Evolutionary conservation across 208 protist genomes (phyloP), one percentile per base, ranked within the genome.

Genomic region (Balamuthia mandrillaris): DNA sequence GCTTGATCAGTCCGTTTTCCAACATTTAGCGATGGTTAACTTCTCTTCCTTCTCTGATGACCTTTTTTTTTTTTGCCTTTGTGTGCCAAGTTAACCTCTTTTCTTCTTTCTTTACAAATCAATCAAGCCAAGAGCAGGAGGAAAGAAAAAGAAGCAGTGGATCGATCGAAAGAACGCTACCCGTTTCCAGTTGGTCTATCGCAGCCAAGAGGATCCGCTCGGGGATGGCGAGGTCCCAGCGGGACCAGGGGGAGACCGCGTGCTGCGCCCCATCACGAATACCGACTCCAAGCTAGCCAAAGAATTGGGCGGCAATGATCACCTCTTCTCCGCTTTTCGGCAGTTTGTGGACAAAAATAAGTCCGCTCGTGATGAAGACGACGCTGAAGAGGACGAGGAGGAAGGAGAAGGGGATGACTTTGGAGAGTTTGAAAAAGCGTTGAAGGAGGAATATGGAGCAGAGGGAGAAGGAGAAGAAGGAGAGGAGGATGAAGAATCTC

Each of bases 151-250:
- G 52, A 75, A 21, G 24, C 47, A 52, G 29, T 75, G 66, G 66
- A 75, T 75, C 39, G 66, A 75, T 3, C 66, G 42, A 39, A 75
- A 75, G 41, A 75, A 75, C n/a, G 29, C 66, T 27, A 75, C 66
- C 66, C 47, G 52, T 27, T 75, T 75, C 66, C 35, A 35, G n/a
- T 18, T 75, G 16, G 66, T 75, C 42, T 44, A 75, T 52, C 66
- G 66, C 0, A 54, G 42, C 3, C 35, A 75, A 21, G 66, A n/a
- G 7, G 66, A 75, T 52, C 66, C 66, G 0, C 66, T 39, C n/a
- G 47, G 52, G 21, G 66, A 44, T 33, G 66, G 52, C 24, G 24
- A 39, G 21, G 66, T 33, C 52, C 18, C 66, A 75, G 52, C 27
- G 27, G 52, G 24, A 44, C 66, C 41, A 5, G 29, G 14, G 52